Conservation (phyloP, 176 grass and related monocot species). For the Carex myosuroides region DNA sequence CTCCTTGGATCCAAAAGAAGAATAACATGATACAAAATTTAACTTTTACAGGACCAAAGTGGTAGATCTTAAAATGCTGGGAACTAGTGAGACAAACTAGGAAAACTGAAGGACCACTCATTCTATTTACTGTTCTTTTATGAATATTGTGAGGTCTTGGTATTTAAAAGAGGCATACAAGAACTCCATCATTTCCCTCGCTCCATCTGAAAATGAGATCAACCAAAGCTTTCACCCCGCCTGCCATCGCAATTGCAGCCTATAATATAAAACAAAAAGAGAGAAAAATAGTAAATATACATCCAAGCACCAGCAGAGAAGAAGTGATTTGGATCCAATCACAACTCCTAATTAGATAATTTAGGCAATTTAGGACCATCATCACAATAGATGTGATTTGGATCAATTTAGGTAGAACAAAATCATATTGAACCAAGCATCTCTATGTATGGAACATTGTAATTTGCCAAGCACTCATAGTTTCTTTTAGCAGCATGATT, state of each 20-base stretch:
- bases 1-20: not conserved
- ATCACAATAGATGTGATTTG: not conserved
- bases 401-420: not conserved
- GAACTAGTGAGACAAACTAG: constrained; percentile 4
- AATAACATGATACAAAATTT: not conserved
- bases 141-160: not conserved
- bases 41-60: not conserved
- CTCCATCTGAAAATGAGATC: constrained; percentile 92
- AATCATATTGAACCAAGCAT: not conserved
- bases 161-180: constrained; percentile 41
- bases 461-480: not conserved
- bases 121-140: constrained; percentile 3
- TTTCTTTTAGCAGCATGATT: constrained; percentile 12
- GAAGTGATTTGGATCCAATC: not conserved
- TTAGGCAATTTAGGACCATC: not conserved
- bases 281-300: not conserved
- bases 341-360: not conserved
- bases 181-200: constrained; percentile 91
- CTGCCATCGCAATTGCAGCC: constrained; percentile 75
- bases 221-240: constrained; percentile 84
- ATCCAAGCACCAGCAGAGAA: not conserved
- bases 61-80: not conserved
- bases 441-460: not conserved
- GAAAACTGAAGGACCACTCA: constrained; percentile 12
- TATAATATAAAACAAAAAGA: constrained; percentile 30